Percentiles rank a stretch among this genome's conserved stretches.
phyloP scores from a whole-genome alignment of 306 rosid genomes.

The Dalbergia cochinchinensis region DNA sequence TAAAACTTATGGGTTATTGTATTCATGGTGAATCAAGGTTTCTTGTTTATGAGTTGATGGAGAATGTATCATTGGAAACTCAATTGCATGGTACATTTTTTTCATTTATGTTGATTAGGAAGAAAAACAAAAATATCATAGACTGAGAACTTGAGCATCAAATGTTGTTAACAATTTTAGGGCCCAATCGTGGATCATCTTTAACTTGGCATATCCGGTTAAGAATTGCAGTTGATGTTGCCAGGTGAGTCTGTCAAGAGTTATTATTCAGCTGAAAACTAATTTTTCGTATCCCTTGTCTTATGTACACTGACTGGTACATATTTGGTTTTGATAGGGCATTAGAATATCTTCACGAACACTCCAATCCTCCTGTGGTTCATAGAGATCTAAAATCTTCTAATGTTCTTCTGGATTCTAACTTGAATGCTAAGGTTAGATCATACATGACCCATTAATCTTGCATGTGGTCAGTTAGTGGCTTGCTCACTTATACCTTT shows the following conservation, averaged over 20 bases:
- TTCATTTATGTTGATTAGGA: conserved; percentile 35
- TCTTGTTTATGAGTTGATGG: conserved; percentile 84
- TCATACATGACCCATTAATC: conserved; percentile 1
- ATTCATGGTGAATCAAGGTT: conserved; percentile 77
- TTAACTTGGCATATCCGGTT: conserved; percentile 85
- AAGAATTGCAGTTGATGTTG: conserved; percentile 84
- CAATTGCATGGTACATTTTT: conserved; percentile 71
- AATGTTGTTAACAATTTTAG: conserved; percentile 52
- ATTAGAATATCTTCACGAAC: conserved; percentile 91
- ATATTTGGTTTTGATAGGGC: conserved; percentile 63
- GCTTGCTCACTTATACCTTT: conserved; percentile 28
- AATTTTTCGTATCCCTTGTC: background rate
- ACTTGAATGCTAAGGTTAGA: conserved; percentile 85
- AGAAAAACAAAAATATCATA: conserved; percentile 8
- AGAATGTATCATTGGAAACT: conserved; percentile 75
- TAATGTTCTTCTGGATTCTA: conserved; percentile 85
- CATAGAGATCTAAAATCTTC: conserved; percentile 82
- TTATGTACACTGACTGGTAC: conserved; percentile 25
- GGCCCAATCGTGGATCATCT: conserved; percentile 71
- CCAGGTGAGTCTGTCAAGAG: conserved; percentile 61
- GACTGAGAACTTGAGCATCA: conserved; percentile 29
- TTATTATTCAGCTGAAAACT: background rate
- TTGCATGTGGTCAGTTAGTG: conserved; percentile 17
- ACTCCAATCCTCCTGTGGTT: conserved; percentile 80
- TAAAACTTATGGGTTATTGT: conserved; percentile 82